Evolutionary conservation across 2,329 filamentous ascomycete genomes (phyloP), one percentile per base, ranked within the genome.

Genomic region (Monilinia aucupariae): DNA sequence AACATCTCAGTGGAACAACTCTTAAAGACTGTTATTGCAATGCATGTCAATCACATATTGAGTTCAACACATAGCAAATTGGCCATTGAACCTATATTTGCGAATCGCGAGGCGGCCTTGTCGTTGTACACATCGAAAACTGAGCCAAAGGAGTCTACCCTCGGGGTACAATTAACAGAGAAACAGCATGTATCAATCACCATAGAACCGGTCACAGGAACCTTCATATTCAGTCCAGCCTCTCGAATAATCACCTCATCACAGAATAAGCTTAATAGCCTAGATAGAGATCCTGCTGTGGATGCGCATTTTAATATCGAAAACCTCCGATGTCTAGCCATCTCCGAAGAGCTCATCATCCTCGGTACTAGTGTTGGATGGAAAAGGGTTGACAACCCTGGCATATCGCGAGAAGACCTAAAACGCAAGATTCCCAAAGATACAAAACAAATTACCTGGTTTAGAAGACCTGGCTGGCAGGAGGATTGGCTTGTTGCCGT

Each of bases 181-280:
- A 78, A 81, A 32, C 81, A 85, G 62, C 77, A 80, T 45, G 76
- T 89, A 41, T 82, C 79, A 7, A 75, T 96, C 34, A 81, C 83
- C 22, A 80, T 97, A 53, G 91, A 96, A 68, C 85, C 89, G 0
- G 85, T 90, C 32, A 92, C 89, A 0, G 94, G 94, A n/a, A 77
- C 81, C 13, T 88, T 92, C 65, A 84, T 86, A 12, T 75, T 96
- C 45, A 83, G 85, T 63, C 89, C 91, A 65, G 82, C 82, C 58
- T 83, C 84, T 3, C 80, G 78, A 63, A 76, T 81, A 51, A 79
- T 82, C 4, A 77, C 79, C 10, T 79, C 84, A 25, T 80, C 81
- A 22, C 90, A 96, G 71, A 78, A 77, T 39, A 82, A 82, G 41
- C 78, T 96, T 61, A 92, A 91, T 72, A 74, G 70, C 65, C 77